Evolutionary conservation across 1,284 basidiomycete genomes (phyloP).

Genomic region (Pseudozyma sp.): DNA sequence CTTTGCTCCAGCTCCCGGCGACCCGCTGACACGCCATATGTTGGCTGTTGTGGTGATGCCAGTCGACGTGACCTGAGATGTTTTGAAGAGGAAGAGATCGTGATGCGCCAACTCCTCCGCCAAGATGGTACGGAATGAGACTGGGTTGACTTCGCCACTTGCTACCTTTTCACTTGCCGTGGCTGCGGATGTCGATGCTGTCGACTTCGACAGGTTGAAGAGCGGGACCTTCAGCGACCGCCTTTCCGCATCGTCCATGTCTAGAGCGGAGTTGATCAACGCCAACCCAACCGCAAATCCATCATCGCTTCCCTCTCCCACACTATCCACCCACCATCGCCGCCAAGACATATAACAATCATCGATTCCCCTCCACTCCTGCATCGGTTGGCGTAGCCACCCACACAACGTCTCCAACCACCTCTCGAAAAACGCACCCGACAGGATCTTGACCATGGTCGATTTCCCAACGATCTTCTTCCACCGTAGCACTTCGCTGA

Average conservation of each 20-base stretch:
- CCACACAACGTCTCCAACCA: constrained; percentile 91
- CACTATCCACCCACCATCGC: constrained; percentile 73
- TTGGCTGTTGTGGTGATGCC: constrained; percentile 86
- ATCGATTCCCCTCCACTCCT: constrained; percentile 88
- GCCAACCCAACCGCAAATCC: constrained; percentile 83
- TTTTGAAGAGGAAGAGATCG: constrained; percentile 88
- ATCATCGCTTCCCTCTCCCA: constrained; percentile 73
- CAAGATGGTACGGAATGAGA: constrained; percentile 86
- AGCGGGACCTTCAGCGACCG: constrained; percentile 23
- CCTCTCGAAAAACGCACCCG: constrained; percentile 92
- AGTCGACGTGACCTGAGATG: constrained; percentile 81
- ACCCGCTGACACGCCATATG: constrained; percentile 71
- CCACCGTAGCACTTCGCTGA: constrained; percentile 85
- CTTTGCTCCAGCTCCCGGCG: constrained; percentile 67
- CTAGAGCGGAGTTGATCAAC: constrained; percentile 91
- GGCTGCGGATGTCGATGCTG: not conserved
- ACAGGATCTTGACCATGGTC: constrained; percentile 68
- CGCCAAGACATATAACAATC: constrained; percentile 92
- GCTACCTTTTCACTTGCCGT: not conserved
- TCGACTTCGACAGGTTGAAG: too few relatives aligned
- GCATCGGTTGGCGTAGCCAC: constrained; percentile 86
- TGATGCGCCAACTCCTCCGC: constrained; percentile 85
- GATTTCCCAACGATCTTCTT: constrained; percentile 75
- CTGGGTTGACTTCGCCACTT: not conserved
- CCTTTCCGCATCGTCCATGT: constrained; percentile 70